Evolutionary conservation across 352 stramenopile species (phyloP).

Genomic region (Phytophthora tubulina): DNA sequence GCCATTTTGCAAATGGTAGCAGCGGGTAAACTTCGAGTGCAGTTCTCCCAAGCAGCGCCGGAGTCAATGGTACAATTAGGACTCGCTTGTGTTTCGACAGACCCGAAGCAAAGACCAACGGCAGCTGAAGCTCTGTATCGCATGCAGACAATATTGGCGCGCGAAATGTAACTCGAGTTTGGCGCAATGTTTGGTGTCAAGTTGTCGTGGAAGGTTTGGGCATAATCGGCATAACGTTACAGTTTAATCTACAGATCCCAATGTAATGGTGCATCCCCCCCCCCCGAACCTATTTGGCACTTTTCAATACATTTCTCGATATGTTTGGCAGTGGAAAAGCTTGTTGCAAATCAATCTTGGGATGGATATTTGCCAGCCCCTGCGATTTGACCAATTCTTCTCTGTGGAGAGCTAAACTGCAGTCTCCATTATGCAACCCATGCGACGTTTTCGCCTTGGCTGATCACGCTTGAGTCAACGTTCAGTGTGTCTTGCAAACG

Average conservation of each 20-base stretch:
- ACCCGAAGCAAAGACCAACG: conserved; percentile 43
- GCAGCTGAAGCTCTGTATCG: conserved; percentile 49
- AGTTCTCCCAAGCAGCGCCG: conserved; percentile 36
- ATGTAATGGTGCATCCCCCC: conserved; percentile 1
- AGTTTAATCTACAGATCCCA: conserved; percentile 25
- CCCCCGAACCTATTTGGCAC: conserved; percentile 33
- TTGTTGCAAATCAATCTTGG: conserved; percentile 29
- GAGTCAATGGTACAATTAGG: conserved; percentile 36
- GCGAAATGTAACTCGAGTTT: conserved; percentile 23
- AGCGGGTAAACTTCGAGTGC: conserved; percentile 40
- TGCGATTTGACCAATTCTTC: conserved; percentile 17
- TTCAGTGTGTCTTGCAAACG: conserved; percentile 11
- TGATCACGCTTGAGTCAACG: conserved; percentile 32
- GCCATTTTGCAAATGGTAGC: conserved; percentile 56
- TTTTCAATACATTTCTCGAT: conserved; percentile 32
- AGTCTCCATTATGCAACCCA: conserved; percentile 41
- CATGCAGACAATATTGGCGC: conserved; percentile 40
- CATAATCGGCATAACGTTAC: conserved; percentile 10
- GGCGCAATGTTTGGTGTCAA: background rate
- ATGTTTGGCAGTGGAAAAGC: conserved; percentile 15
- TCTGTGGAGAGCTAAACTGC: conserved; percentile 2
- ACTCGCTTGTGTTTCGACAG: conserved; percentile 38
- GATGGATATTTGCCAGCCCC: conserved; percentile 29
- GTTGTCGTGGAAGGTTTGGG: background rate
- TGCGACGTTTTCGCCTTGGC: conserved; percentile 22